These are phyloP conservation scores for Eremothecium coryli DNA, from an alignment of 1,139 yeast species.

Conservation along the genomic window DNA sequence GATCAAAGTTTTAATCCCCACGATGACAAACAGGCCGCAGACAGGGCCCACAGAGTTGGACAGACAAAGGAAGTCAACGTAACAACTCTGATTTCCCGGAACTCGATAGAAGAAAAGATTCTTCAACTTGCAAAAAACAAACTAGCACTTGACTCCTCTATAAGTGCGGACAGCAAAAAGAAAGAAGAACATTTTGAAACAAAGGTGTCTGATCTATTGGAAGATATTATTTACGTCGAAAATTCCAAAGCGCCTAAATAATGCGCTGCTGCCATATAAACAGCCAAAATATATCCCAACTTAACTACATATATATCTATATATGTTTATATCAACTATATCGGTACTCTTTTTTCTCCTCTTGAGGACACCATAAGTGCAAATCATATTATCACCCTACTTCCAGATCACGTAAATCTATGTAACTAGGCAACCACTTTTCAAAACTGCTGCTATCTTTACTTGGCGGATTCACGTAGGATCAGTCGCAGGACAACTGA, in stretches of 20 bases:
- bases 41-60: conserved; percentile 96
- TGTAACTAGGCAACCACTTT: too few species aligned
- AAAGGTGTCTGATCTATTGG: conserved; percentile 26
- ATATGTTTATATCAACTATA: too few species aligned
- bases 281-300: too few species aligned
- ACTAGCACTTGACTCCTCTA: conserved; percentile 59
- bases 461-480: too few species aligned
- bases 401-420: too few species aligned
- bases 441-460: too few species aligned
- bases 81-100: conserved; percentile 59
- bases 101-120: conserved; percentile 85
- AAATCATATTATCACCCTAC: too few species aligned
- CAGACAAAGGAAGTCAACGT: conserved; percentile 84
- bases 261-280: too few species aligned
- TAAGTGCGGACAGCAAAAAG: conserved; percentile 26
- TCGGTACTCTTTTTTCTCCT: too few species aligned
- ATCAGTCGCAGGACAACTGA: too few species aligned
- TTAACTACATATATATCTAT: too few species aligned
- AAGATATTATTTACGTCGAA: conserved; percentile 27
- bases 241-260: conserved; percentile 4
- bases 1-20: conserved; percentile 97
- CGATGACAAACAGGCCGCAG: conserved; percentile 97
- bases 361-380: too few species aligned
- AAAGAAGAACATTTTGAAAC: conserved; percentile 23
- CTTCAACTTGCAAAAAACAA: conserved; percentile 81